Evolutionary conservation across 1,284 basidiomycete species (phyloP).

Genomic region (Sporisorium exsertum): DNA sequence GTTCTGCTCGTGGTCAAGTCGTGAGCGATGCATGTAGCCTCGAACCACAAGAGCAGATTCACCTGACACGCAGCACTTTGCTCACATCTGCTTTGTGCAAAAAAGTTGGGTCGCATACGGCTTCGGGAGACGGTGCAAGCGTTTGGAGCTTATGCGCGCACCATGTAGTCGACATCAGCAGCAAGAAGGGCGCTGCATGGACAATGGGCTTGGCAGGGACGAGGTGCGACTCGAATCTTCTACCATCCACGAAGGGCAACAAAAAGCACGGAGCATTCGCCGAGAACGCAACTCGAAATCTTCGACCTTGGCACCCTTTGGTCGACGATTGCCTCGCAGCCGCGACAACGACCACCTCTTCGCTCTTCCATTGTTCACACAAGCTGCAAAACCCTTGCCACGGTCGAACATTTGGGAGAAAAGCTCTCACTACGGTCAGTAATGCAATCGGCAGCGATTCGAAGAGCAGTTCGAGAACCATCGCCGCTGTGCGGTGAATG

Average conservation of each 20-base stretch:
- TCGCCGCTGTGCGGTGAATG: no score
- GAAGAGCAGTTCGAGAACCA: no score
- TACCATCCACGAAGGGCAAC: no score
- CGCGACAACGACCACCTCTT: no score
- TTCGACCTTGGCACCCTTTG: neutral
- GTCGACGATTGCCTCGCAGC: neutral
- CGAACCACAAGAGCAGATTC: neutral
- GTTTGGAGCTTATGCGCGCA: slow-evolving; percentile 40
- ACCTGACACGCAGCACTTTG: slow-evolving; percentile 17
- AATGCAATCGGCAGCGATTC: neutral
- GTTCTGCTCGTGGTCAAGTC: slow-evolving; percentile 60
- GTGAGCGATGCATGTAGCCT: neutral
- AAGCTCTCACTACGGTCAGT: no score
- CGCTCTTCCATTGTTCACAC: no score
- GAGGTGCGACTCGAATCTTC: neutral
- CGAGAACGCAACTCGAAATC: neutral
- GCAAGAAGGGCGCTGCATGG: neutral
- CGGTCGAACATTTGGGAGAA: neutral
- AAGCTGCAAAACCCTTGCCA: neutral
- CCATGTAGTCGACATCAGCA: slow-evolving; percentile 13
- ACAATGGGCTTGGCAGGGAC: no score
- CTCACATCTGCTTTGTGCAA: neutral
- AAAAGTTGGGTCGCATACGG: slow-evolving; percentile 13
- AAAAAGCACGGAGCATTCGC: no score
- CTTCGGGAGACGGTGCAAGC: slow-evolving; percentile 40